These are phyloP conservation scores for Ganoderma sinense DNA, from an alignment of 1,284 basidiomycete genomes.

Conservation along the genomic window DNA sequence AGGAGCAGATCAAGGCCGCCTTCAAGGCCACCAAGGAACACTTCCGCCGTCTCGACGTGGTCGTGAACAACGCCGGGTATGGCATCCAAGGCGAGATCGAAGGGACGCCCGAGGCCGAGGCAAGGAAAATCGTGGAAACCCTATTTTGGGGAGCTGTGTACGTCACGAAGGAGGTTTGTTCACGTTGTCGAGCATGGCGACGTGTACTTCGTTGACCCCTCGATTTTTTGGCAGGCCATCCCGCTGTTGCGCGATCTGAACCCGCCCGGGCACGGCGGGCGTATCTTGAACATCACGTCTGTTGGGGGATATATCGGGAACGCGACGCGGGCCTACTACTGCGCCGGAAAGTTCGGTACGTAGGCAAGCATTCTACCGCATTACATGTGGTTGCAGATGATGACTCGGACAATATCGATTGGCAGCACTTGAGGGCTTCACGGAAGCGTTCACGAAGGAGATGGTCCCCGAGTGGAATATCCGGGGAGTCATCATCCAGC, in stretches of 20 bases:
- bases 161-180: slow-evolving; percentile 35
- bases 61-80: slow-evolving; percentile 52
- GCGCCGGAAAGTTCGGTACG: slow-evolving; percentile 34
- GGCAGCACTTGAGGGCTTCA: slow-evolving; percentile 40
- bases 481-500: slow-evolving; percentile 39
- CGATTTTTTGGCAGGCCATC: slow-evolving; percentile 36
- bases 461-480: slow-evolving; percentile 51
- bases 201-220: neutral
- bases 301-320: slow-evolving; percentile 33
- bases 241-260: slow-evolving; percentile 48
- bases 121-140: slow-evolving; percentile 43
- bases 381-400: too few species aligned
- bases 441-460: slow-evolving; percentile 42
- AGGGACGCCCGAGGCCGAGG: slow-evolving; percentile 41
- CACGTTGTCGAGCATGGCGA: neutral
- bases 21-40: slow-evolving; percentile 42
- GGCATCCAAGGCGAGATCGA: slow-evolving; percentile 45
- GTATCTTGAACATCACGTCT: slow-evolving; percentile 43
- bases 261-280: slow-evolving; percentile 41
- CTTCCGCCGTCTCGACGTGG: slow-evolving; percentile 52
- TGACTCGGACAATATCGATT: neutral
- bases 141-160: slow-evolving; percentile 47
- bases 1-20: slow-evolving; percentile 39
- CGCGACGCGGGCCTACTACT: slow-evolving; percentile 40
- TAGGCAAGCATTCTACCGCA: neutral